Percentiles rank a stretch among this genome's conserved stretches.
These are phyloP conservation scores for Ophiostoma ulmi DNA, from an alignment of 2,329 filamentous ascomycete species.

Conservation along the genomic window DNA sequence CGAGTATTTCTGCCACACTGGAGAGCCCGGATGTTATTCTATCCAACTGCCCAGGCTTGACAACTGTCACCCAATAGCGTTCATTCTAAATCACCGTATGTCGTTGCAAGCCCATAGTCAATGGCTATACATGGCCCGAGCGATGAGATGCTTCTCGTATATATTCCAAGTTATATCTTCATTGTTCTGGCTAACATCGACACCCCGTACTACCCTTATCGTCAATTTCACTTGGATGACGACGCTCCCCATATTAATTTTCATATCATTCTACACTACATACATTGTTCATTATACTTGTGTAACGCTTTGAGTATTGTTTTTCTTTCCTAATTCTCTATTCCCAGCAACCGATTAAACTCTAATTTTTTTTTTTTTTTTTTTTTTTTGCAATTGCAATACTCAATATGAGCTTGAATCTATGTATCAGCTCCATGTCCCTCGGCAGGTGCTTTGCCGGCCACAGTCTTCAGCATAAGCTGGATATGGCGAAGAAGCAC, in stretches of 20 bases:
- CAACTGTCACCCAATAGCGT: neutral
- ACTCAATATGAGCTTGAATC: constrained; percentile 21
- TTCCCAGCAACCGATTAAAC: neutral
- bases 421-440: constrained; percentile 27
- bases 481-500: constrained; percentile 22
- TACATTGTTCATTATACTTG: neutral
- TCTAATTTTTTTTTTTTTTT: neutral
- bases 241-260: neutral
- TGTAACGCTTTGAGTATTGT: neutral
- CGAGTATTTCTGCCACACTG: neutral
- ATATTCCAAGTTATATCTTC: neutral
- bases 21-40: neutral
- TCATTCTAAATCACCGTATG: neutral
- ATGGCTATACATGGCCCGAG: neutral
- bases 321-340: neutral
- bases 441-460: constrained; percentile 26
- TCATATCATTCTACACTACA: neutral
- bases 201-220: neutral
- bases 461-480: constrained; percentile 21
- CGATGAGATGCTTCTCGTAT: neutral
- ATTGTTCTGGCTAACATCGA: neutral
- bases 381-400: neutral
- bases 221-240: neutral
- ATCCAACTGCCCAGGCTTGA: neutral
- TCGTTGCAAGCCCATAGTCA: neutral